Evolutionary conservation across 2,329 filamentous ascomycete genomes (phyloP).

Genomic region (Cladophialophora exuberans): DNA sequence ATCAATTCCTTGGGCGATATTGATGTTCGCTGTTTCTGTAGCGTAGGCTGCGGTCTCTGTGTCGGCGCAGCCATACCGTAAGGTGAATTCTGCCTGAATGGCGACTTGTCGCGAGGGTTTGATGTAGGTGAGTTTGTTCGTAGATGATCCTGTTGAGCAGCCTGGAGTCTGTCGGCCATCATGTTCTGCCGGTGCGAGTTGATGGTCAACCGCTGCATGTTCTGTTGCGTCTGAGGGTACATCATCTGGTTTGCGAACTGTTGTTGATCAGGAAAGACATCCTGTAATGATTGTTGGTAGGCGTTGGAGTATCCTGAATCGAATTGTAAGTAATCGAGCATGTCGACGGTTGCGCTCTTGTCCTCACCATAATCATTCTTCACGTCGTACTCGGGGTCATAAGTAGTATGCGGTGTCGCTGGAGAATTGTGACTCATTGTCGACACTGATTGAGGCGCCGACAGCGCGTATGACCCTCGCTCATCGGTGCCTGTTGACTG

Average conservation of each 20-base stretch:
- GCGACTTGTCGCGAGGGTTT: slow-evolving; percentile 70
- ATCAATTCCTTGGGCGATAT: slow-evolving; percentile 94
- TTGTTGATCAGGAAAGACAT: slow-evolving; percentile 68
- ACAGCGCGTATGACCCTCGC: slow-evolving; percentile 56
- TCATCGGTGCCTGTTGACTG: slow-evolving; percentile 53
- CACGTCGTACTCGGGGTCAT: slow-evolving; percentile 57
- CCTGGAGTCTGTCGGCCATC: slow-evolving; percentile 76
- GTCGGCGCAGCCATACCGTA: slow-evolving; percentile 52
- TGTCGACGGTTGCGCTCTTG: slow-evolving; percentile 42
- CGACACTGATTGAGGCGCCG: slow-evolving; percentile 62
- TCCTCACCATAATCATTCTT: slow-evolving; percentile 61
- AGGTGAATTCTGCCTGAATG: slow-evolving; percentile 75
- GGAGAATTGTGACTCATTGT: slow-evolving; percentile 64
- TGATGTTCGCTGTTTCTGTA: slow-evolving; percentile 66
- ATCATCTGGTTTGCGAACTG: slow-evolving; percentile 38
- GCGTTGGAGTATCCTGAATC: slow-evolving; percentile 52
- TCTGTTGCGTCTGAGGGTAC: slow-evolving; percentile 40
- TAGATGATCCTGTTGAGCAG: slow-evolving; percentile 74
- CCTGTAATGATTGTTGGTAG: slow-evolving; percentile 39
- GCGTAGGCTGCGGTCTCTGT: slow-evolving; percentile 43
- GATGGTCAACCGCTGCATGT: slow-evolving; percentile 40
- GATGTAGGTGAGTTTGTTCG: slow-evolving; percentile 60
- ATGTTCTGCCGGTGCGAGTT: slow-evolving; percentile 61
- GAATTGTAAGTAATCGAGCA: slow-evolving; percentile 70
- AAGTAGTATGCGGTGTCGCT: slow-evolving; percentile 61